These are phyloP conservation scores for Gossypium schwendimanii DNA, from an alignment of 441 rosid species.

Conservation along the genomic window DNA sequence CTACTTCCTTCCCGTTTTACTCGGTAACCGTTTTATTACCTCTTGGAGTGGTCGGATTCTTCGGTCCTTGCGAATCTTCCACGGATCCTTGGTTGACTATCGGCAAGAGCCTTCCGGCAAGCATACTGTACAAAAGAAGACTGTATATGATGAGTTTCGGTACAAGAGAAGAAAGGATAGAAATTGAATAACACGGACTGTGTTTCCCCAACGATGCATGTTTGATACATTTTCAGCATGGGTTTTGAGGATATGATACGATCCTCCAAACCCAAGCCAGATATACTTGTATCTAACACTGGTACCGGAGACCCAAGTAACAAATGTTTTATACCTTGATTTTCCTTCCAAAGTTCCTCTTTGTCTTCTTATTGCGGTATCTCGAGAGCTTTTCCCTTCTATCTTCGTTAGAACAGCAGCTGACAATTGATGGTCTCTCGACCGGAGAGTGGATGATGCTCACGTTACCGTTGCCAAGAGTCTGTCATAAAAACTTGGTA, in stretches of 20 bases:
- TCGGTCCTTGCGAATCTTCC: conserved; percentile 96
- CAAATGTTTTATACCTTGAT: conserved; percentile 1
- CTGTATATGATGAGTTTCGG: not conserved
- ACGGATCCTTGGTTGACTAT: conserved; percentile 93
- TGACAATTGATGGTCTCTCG: not conserved
- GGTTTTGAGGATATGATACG: no score
- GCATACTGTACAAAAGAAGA: conserved; percentile 60
- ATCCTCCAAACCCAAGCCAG: no score
- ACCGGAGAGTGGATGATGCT: not conserved
- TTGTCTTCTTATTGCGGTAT: not conserved
- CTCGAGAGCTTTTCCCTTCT: not conserved
- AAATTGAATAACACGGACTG: not conserved
- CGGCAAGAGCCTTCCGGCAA: conserved; percentile 98
- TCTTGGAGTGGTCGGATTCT: conserved; percentile 40
- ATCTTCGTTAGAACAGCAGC: not conserved
- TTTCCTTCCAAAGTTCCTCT: conserved; percentile 1
- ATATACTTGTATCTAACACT: no score
- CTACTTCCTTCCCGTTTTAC: conserved; percentile 8
- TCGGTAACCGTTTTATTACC: conserved; percentile 20
- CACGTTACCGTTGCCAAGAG: not conserved
- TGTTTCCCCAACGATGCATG: no score
- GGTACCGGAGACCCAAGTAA: not conserved
- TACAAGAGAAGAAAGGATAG: not conserved
- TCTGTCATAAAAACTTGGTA: not conserved
- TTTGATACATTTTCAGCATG: no score